Evolutionary conservation across 306 rosid species (phyloP).

Genomic region (Glycyrrhiza uralensis): DNA sequence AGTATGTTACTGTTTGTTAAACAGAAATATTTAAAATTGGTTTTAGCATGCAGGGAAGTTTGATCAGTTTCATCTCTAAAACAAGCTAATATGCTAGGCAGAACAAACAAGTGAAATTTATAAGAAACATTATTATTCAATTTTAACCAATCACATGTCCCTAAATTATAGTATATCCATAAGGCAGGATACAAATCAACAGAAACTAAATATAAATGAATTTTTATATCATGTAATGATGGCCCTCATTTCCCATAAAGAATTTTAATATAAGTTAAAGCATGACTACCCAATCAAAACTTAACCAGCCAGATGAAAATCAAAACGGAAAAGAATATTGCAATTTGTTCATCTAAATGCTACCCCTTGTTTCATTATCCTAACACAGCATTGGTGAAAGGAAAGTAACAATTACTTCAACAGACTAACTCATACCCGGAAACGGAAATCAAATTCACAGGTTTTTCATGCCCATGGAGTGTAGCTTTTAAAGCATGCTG

Average conservation of each 20-base stretch:
- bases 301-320: neutral
- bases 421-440: slow-evolving; percentile 56
- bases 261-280: too few relatives aligned
- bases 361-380: neutral
- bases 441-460: slow-evolving; percentile 56
- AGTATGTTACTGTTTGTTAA: neutral
- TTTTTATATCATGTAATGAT: neutral
- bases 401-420: neutral
- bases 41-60: neutral
- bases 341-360: neutral
- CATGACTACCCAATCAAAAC: neutral
- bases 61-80: neutral
- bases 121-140: neutral
- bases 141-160: neutral
- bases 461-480: slow-evolving; percentile 66
- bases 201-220: slow-evolving; percentile 12
- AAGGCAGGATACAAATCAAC: neutral
- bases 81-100: neutral
- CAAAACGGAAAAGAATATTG: neutral
- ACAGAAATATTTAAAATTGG: neutral
- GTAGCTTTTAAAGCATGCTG: slow-evolving; percentile 65
- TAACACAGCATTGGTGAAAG: neutral
- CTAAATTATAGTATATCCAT: neutral
- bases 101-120: neutral
- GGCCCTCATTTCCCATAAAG: too few relatives aligned